Evolutionary conservation across 2,329 filamentous ascomycete species (phyloP), one percentile per base, ranked within the genome.

Genomic region (Microcyclospora pomicola): DNA sequence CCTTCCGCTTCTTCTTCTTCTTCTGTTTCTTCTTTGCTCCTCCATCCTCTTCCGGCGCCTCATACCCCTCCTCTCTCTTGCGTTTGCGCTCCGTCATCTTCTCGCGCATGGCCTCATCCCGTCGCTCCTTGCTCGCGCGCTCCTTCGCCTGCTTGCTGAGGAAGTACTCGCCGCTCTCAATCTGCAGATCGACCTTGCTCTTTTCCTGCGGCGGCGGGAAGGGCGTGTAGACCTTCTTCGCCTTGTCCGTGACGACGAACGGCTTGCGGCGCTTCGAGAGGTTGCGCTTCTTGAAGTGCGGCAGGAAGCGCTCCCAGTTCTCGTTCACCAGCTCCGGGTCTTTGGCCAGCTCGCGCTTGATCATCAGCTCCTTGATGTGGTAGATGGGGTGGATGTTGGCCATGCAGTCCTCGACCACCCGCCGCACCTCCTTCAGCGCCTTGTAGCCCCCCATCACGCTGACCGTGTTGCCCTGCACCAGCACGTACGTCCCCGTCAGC

Each of bases 101-200:
- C 61, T 77, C 71, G 62, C 77, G 81, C 66, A 94, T 87, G 62
- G 81, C 79, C 59, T 92, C 85, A 55, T 84, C 73, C 48, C 85
- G 71, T 54, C 84, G 82, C 56, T 88, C 80, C 61, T 82, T 78
- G 34, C 71, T 77, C 38, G 79, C 81, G 43, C 87, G 72, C 54
- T 93, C 84, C 71, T 93, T 94, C 42, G 85, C 87, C 55, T 87
- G 77, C 69, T 94, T 94, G 56, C 80, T 79, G 56, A 98, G 64
- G 62, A 96, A 96, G 66, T 93, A 98, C 66, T 96, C 88, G 64
- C 91, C 88, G 52, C 77, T 87, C 69, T 98, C 91, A 67, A 98
- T 94, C 72, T 98, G 88, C 62, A 86, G 65, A 63, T 98, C 91
- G 52, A 98, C 75, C 75, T 96, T 98, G 75, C 87, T 95, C 82